Base-by-base conservation (phyloP, 2,329 filamentous ascomycete species). In the Laburnicola sp. region DNA sequence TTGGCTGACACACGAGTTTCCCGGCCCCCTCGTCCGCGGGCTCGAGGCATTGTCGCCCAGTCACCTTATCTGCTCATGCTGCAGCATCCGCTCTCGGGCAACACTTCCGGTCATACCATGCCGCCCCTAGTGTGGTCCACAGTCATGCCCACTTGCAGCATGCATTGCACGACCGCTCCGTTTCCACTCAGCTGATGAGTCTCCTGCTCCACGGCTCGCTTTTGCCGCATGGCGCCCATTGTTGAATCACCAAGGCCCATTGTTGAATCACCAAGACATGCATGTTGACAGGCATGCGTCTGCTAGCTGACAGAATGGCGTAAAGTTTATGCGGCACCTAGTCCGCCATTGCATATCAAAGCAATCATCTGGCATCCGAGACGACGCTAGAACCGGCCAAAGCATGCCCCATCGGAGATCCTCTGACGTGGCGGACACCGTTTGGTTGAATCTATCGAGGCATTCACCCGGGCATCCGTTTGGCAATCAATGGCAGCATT, bases 351-450 rank as follows among this genome's bases (percentile, higher is more conserved):
- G 71, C 69, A 75, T 73, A 68, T 72, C 69, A 63, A 74, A 62
- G 71, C 73, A 73, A 72, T 74, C 70, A 73, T 72, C 70, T 73
- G 69, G 68, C 60, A 68, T 68, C 60, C 65, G 62, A 66, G 63
- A 59, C 62, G 58, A 74, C 73, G 73, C 75, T 77, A 77, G 75
- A 70, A 72, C 70, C 67, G 71, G 72, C 74, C 74, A 73, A 70
- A 75, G 70, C 70, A 69, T 73, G 68, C 71, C 69, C 73, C 70
- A 71, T 76, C 75, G 76, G 74, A 76, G 75, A 78, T 74, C 76
- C 73, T 76, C 76, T 78, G 76, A 79, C 76, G 76, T 79, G 76
- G 76, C 76, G 73, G 70, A 56, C 70, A 65, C 66, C 74, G 72
- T 73, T 68, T 76, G 73, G 74, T 74, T 73, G 69, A 74, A 68